Conservation (phyloP, 176 grass and related monocot genomes). For the Alopecurus myosuroides region DNA sequence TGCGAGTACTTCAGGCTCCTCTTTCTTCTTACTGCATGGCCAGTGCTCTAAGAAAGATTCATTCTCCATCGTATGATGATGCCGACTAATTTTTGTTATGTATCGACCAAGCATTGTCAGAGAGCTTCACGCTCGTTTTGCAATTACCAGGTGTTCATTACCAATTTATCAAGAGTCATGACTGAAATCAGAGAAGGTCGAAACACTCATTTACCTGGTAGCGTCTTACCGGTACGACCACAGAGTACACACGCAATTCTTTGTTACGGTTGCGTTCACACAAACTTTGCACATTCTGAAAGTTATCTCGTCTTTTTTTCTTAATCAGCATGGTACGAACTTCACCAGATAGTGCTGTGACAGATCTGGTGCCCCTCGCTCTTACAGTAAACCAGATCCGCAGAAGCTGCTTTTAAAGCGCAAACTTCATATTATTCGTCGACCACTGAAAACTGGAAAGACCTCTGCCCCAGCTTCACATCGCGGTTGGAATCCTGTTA, state of each 20-base stretch:
- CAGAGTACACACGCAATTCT: background rate
- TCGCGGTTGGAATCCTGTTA: background rate
- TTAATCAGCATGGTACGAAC: background rate
- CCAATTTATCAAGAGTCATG: background rate
- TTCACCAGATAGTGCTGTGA: background rate
- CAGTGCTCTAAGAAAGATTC: background rate
- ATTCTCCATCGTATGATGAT: background rate
- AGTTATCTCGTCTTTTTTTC: background rate
- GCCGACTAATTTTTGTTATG: background rate
- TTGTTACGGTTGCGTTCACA: background rate
- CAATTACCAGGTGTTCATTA: background rate
- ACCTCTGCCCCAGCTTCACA: background rate
- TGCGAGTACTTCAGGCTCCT: background rate
- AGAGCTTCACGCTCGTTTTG: background rate
- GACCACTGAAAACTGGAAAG: background rate
- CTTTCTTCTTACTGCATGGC: background rate
- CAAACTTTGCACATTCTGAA: background rate
- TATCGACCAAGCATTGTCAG: background rate
- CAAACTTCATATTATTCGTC: background rate
- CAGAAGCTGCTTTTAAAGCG: background rate
- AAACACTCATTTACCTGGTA: background rate
- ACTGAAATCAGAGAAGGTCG: background rate
- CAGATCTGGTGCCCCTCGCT: background rate
- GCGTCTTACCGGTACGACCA: background rate
- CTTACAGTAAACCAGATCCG: background rate